These are phyloP conservation scores for Picea mariana DNA, from an alignment of 83 land plant genomes.

Conservation along the genomic window DNA sequence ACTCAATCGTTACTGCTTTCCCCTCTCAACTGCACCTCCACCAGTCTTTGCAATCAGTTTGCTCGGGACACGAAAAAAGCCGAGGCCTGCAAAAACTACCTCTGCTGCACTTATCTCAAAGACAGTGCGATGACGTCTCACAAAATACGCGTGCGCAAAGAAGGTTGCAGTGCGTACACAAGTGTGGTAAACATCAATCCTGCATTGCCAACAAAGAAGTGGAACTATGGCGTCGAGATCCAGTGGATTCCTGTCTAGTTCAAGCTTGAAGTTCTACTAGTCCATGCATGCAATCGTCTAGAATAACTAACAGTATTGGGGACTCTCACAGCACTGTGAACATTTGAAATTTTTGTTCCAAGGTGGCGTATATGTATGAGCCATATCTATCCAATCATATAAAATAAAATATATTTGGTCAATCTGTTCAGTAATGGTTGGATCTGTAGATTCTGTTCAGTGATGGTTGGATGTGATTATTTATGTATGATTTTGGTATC, in stretches of 20 bases:
- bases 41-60: constrained; percentile 35
- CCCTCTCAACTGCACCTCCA: constrained; percentile 49
- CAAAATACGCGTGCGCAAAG: constrained; percentile 30
- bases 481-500: no score
- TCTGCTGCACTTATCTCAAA: constrained; percentile 49
- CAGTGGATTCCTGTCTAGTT: constrained; percentile 37
- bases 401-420: no score
- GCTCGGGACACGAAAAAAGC: constrained; percentile 15
- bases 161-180: constrained; percentile 59
- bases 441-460: no score
- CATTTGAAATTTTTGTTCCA: no score
- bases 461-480: no score
- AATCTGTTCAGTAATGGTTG: no score
- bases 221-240: constrained; percentile 62
- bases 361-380: no score
- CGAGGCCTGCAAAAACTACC: constrained; percentile 20
- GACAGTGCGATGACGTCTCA: constrained; percentile 45
- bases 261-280: no score
- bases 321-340: no score
- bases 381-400: no score
- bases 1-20: constrained; percentile 27
- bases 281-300: no score
- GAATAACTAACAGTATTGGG: no score
- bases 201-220: constrained; percentile 17
- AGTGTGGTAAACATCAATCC: constrained; percentile 38